Evolutionary conservation across 345 rosid species (phyloP).

Genomic region (Kandelia obovata): DNA sequence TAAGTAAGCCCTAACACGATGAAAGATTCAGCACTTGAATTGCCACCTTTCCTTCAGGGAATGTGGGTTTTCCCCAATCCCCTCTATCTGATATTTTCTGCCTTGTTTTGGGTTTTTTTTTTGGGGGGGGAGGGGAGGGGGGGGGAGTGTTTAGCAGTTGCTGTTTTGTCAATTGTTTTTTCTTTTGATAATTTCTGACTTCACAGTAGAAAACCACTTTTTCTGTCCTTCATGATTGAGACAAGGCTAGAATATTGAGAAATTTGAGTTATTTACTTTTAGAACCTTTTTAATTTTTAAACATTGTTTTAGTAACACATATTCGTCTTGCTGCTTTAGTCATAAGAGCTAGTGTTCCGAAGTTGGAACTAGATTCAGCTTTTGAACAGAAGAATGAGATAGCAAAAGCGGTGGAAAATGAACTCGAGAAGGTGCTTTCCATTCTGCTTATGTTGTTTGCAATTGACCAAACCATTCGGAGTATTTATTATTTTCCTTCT

Average conservation of each 20-base stretch:
- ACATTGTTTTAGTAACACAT: neutral
- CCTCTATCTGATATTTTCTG: too few relatives aligned
- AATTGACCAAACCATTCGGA: neutral
- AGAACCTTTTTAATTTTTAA: neutral
- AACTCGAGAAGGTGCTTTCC: constrained; percentile 21
- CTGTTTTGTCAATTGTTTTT: too few relatives aligned
- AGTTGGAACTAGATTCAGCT: constrained; percentile 22
- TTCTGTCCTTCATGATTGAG: neutral
- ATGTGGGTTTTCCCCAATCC: too few relatives aligned
- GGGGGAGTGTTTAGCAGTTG: too few relatives aligned
- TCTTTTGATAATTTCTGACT: too few relatives aligned
- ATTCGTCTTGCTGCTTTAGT: constrained; percentile 13
- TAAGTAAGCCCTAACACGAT: too few relatives aligned
- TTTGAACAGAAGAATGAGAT: constrained; percentile 27
- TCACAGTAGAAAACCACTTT: neutral
- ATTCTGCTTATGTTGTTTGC: neutral
- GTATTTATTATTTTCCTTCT: neutral
- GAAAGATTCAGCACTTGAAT: too few relatives aligned
- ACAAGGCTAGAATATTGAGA: neutral
- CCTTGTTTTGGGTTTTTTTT: too few relatives aligned
- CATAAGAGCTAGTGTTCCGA: constrained; percentile 23
- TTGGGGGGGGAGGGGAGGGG: too few relatives aligned
- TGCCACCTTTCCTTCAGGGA: too few relatives aligned
- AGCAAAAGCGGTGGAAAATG: constrained; percentile 18
- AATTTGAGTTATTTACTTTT: neutral